Percentiles rank a stretch among this genome's conserved stretches.
Evolutionary conservation across 805 yeast species (phyloP).

Genomic region (Yarrowia keelungensis): DNA sequence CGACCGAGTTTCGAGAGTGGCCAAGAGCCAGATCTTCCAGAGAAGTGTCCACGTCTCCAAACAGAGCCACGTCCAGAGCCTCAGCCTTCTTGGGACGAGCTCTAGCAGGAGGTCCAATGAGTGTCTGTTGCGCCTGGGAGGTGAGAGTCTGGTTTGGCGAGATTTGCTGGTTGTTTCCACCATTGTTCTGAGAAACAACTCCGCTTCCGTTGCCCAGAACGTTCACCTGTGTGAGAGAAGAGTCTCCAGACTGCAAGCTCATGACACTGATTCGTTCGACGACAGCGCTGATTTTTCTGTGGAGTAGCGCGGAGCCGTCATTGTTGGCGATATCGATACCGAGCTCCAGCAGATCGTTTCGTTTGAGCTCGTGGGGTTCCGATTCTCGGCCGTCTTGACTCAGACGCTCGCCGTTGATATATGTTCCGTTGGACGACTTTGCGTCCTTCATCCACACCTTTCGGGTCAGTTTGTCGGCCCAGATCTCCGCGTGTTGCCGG

Average conservation of each 20-base stretch:
- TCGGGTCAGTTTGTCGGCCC: conserved; percentile 69
- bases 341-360: conserved; percentile 88
- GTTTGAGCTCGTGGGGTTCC: conserved; percentile 64
- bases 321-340: conserved; percentile 79
- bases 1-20: conserved; percentile 49
- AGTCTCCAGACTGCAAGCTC: conserved; percentile 50
- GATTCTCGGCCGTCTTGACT: conserved; percentile 64
- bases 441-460: conserved; percentile 80
- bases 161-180: conserved; percentile 10
- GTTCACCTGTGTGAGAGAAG: conserved; percentile 6
- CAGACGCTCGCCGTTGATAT: conserved; percentile 77
- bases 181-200: neutral
- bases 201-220: conserved; percentile 16
- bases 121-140: conserved; percentile 10
- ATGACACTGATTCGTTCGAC: conserved; percentile 76
- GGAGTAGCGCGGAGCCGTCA: conserved; percentile 63
- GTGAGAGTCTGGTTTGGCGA: conserved; percentile 13
- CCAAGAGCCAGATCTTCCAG: conserved; percentile 50
- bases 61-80: conserved; percentile 48
- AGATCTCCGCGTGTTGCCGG: conserved; percentile 91
- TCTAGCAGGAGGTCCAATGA: conserved; percentile 12
- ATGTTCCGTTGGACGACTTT: conserved; percentile 94
- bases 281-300: conserved; percentile 83
- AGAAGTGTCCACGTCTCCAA: conserved; percentile 49
- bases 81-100: conserved; percentile 40